Percentiles rank a stretch among this genome's conserved stretches.
These are phyloP conservation scores for Entophlyctis helioformis DNA, from an alignment of 192 early-diverging fungal genomes.

Conservation along the genomic window DNA sequence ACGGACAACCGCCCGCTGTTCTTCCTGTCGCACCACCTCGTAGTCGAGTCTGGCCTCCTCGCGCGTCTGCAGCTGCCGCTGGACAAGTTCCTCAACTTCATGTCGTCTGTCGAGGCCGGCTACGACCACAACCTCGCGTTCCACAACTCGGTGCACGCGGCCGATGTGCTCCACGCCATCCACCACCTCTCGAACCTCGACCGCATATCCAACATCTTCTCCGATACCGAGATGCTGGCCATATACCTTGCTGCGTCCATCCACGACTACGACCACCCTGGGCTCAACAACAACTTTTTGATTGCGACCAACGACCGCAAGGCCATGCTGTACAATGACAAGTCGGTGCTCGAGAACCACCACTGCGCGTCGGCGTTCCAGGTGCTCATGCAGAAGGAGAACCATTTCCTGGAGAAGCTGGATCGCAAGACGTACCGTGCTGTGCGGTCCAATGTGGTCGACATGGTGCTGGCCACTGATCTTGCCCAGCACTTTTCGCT, in stretches of 20 bases:
- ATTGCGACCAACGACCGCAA: conserved; percentile 29
- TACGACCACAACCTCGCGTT: conserved; percentile 32
- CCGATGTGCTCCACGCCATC: conserved; percentile 43
- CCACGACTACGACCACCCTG: conserved; percentile 53
- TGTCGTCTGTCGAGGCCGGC: conserved; percentile 29
- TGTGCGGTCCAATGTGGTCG: conserved; percentile 32
- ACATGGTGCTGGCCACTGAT: conserved; percentile 47
- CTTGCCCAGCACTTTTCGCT: conserved; percentile 32
- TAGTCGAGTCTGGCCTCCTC: conserved; percentile 28
- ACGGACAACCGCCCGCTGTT: conserved; percentile 21
- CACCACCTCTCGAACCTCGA: conserved; percentile 26
- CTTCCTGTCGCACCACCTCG: conserved; percentile 28
- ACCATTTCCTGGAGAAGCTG: conserved; percentile 28
- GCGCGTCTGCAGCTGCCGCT: conserved; percentile 17
- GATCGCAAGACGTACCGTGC: conserved; percentile 19
- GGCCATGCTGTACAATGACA: conserved; percentile 47
- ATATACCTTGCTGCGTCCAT: conserved; percentile 40
- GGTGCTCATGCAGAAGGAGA: conserved; percentile 25
- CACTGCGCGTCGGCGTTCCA: conserved; percentile 45
- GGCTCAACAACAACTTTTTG: conserved; percentile 42
- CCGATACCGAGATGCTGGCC: conserved; percentile 33
- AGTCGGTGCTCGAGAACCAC: conserved; percentile 47
- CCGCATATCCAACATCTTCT: conserved; percentile 21
- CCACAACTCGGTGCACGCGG: conserved; percentile 43
- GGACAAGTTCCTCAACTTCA: conserved; percentile 32